Conservation (phyloP, 805 yeast genomes). For the Kuraishia cidri region DNA sequence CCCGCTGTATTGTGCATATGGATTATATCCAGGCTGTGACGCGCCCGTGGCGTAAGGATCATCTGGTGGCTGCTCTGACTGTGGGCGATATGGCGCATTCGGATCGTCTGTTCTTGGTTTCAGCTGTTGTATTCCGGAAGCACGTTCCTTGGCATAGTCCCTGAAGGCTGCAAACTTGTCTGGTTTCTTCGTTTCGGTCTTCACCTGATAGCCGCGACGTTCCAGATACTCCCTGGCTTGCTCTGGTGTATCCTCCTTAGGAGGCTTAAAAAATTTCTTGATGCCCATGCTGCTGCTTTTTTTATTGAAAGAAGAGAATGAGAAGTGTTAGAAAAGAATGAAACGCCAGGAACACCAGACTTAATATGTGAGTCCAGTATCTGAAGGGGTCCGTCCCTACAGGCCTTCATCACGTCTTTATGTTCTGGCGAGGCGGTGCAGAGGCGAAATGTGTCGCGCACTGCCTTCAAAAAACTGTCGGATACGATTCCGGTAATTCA, state of each 20-base stretch:
- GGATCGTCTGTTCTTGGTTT: neutral
- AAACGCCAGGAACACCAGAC: too few relatives aligned
- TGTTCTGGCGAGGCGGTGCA: too few relatives aligned
- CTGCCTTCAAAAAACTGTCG: too few relatives aligned
- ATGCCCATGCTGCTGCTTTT: conserved; percentile 29
- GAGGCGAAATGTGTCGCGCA: too few relatives aligned
- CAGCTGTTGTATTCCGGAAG: conserved; percentile 1
- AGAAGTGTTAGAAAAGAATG: too few relatives aligned
- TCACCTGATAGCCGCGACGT: conserved; percentile 32
- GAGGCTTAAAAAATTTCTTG: conserved; percentile 39
- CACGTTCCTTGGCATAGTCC: conserved; percentile 32
- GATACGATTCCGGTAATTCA: too few relatives aligned
- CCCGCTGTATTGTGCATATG: neutral
- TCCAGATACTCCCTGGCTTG: conserved; percentile 30
- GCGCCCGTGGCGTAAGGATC: neutral
- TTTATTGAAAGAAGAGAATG: neutral
- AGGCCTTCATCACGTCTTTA: too few relatives aligned
- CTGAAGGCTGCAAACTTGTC: conserved; percentile 40
- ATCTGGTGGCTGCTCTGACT: neutral
- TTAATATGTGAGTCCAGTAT: too few relatives aligned
- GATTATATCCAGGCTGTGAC: neutral
- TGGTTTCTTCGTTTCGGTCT: conserved; percentile 23
- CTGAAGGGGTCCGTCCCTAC: too few relatives aligned
- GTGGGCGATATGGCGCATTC: neutral
- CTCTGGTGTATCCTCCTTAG: conserved; percentile 33